Percentiles rank a stretch among this genome's conserved stretches.
Conservation (phyloP, 257 asterid genomes). For the Solanum virginianum region DNA sequence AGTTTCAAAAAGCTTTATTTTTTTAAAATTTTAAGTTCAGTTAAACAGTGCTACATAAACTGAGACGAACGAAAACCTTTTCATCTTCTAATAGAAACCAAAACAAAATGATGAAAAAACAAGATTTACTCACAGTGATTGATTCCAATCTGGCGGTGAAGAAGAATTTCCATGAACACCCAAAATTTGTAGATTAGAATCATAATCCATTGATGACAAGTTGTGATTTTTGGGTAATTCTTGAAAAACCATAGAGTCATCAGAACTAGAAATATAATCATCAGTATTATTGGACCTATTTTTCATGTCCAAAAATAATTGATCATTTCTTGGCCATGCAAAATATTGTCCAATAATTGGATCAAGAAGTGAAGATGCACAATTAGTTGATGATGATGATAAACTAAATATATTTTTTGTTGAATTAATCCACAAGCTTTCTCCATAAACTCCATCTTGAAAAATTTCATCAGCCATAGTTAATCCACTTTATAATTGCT, state of each 20-base stretch:
- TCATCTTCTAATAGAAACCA: not conserved
- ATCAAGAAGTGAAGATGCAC: slow-evolving; percentile 29
- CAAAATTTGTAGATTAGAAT: slow-evolving; percentile 8
- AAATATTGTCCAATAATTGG: slow-evolving; percentile 11
- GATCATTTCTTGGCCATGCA: slow-evolving; percentile 24
- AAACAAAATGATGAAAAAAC: not conserved
- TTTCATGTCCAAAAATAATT: slow-evolving; percentile 16
- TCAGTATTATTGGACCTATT: slow-evolving; percentile 9
- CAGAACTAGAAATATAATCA: not conserved
- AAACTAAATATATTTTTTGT: slow-evolving; percentile 30
- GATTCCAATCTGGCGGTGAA: slow-evolving; percentile 29
- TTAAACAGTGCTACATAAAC: not conserved
- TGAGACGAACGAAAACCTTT: not conserved
- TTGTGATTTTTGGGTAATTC: slow-evolving; percentile 14
- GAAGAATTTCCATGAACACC: slow-evolving; percentile 6
- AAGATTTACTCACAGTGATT: slow-evolving; percentile 36
- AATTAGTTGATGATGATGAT: slow-evolving; percentile 19
- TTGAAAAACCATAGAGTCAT: slow-evolving; percentile 25
- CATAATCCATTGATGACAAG: slow-evolving; percentile 4
- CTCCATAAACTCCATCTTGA: slow-evolving; percentile 44
- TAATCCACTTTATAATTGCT: not conserved
- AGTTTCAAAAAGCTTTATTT: not conserved
- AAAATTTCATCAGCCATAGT: slow-evolving; percentile 46
- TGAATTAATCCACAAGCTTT: slow-evolving; percentile 44
- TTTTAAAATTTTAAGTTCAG: not conserved